phyloP scores from a whole-genome alignment of 768 basidiomycete genomes.

The Pleurotus tuber-regium region DNA sequence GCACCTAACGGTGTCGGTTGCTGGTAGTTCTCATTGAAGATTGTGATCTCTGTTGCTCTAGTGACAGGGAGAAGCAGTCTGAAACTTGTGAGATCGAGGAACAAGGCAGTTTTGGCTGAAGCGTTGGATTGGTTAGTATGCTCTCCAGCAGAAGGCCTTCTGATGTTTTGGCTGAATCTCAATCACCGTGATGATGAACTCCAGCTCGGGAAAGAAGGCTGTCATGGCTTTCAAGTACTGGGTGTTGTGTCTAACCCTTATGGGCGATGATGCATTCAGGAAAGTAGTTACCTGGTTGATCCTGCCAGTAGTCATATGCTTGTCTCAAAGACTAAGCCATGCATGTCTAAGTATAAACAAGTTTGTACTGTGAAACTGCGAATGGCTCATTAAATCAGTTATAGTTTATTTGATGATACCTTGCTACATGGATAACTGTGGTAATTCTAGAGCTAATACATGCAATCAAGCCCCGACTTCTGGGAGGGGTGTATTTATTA shows the following conservation, averaged over 20 bases:
- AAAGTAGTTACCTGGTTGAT: conserved; percentile 80
- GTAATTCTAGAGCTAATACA: conserved; percentile 71
- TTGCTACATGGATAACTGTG: conserved; percentile 69
- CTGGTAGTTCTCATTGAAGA: conserved; percentile 36
- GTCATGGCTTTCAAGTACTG: not conserved
- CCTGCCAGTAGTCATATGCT: conserved; percentile 84
- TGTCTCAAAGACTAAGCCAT: conserved; percentile 84
- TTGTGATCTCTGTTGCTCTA: conserved; percentile 30
- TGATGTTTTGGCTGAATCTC: not conserved
- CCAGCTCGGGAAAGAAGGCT: not conserved
- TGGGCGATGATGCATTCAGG: conserved; percentile 21
- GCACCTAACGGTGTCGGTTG: conserved; percentile 25
- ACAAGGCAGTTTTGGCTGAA: conserved; percentile 27
- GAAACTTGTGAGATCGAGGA: conserved; percentile 38
- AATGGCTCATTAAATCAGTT: conserved; percentile 74
- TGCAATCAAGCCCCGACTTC: conserved; percentile 71
- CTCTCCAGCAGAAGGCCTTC: not conserved
- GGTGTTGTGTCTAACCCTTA: not conserved
- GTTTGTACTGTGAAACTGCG: conserved; percentile 43
- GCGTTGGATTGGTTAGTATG: conserved; percentile 9
- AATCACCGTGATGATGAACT: conserved; percentile 9
- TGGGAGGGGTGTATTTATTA: conserved; percentile 71
- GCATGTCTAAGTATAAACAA: conserved; percentile 76
- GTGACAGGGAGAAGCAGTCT: conserved; percentile 9
- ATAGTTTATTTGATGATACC: conserved; percentile 67